Conservation (phyloP, 768 basidiomycete genomes). For the Albatrellus ellisii region DNA sequence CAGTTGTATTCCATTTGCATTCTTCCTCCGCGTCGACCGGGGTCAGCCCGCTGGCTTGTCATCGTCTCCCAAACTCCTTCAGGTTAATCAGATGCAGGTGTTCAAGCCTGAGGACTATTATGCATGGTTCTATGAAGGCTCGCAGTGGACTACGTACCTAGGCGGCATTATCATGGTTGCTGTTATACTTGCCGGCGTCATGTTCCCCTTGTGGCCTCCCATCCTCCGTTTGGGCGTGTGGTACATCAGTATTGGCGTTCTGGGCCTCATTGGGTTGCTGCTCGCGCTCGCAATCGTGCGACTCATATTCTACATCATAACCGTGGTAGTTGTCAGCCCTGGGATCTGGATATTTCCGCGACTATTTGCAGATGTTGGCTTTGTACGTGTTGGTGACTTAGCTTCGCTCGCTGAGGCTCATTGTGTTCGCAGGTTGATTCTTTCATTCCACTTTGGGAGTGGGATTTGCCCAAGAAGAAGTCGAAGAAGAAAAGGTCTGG, state of each 20-base stretch:
- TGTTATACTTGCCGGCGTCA: conserved; percentile 90
- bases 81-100: conserved; percentile 68
- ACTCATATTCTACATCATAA: conserved; percentile 87
- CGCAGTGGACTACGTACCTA: conserved; percentile 86
- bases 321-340: conserved; percentile 71
- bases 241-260: conserved; percentile 83
- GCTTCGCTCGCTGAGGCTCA: neutral
- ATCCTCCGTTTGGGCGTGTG: conserved; percentile 88
- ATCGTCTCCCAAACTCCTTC: conserved; percentile 67
- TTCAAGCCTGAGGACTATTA: conserved; percentile 79
- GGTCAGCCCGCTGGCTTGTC: conserved; percentile 49
- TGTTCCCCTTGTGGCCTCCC: conserved; percentile 98
- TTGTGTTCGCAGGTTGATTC: conserved; percentile 68
- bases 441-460: conserved; percentile 94
- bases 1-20: conserved; percentile 68
- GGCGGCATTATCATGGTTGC: conserved; percentile 86
- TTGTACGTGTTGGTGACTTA: conserved; percentile 47
- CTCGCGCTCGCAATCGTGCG: conserved; percentile 85
- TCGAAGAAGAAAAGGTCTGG: conserved; percentile 53
- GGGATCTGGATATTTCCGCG: conserved; percentile 99
- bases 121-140: conserved; percentile 95
- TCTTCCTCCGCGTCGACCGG: conserved; percentile 86
- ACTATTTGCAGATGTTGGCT: conserved; percentile 95
- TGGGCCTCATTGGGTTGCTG: conserved; percentile 82
- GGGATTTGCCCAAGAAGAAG: conserved; percentile 72